Conservation (phyloP, 306 rosid genomes). For the Vigna nakashimae region DNA sequence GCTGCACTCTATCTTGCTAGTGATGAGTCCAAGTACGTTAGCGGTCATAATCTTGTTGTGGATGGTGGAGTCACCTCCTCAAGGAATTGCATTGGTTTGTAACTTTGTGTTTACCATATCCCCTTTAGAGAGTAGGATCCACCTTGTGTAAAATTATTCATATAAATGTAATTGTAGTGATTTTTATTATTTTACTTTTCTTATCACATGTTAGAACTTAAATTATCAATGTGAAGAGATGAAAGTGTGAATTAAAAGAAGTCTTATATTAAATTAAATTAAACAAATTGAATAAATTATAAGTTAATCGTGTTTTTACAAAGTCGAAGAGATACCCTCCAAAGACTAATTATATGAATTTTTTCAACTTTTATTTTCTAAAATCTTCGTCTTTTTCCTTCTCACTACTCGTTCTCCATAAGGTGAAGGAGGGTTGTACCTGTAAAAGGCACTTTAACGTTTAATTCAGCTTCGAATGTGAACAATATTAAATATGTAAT, state of each 20-base stretch:
- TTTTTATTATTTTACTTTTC: not conserved
- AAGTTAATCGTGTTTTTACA: too few relatives aligned
- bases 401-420: too few relatives aligned
- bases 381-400: too few relatives aligned
- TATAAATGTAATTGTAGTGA: not conserved
- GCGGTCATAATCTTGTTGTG: constrained; percentile 86
- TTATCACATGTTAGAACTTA: not conserved
- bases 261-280: not conserved
- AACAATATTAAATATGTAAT: too few relatives aligned
- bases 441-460: too few relatives aligned
- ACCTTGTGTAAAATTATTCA: constrained; percentile 11
- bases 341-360: too few relatives aligned
- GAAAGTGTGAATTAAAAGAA: not conserved
- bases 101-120: not conserved
- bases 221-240: not conserved
- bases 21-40: constrained; percentile 79
- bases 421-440: too few relatives aligned
- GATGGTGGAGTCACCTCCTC: constrained; percentile 85
- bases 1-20: constrained; percentile 86
- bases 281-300: not conserved
- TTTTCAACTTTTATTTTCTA: too few relatives aligned
- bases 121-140: not conserved
- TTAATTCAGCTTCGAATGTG: too few relatives aligned
- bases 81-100: constrained; percentile 70
- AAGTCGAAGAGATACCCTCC: too few relatives aligned